phyloP scores from a whole-genome alignment of 225 moss, liverwort and hornwort species.

The Pleurozium schreberi region DNA sequence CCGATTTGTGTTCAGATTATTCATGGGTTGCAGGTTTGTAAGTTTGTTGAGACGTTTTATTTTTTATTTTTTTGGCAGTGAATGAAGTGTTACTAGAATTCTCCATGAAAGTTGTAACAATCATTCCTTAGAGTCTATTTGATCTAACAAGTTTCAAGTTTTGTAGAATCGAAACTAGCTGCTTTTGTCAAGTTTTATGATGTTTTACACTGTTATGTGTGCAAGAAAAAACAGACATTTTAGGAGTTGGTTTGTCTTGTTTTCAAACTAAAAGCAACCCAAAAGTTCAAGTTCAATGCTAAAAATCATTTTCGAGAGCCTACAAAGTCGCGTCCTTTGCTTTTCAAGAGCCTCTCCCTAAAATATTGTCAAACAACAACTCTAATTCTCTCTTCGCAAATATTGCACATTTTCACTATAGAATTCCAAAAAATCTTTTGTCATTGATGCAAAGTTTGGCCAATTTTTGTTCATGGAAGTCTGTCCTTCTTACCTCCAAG shows the following conservation, averaged over 20 bases:
- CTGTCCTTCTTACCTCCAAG: no score
- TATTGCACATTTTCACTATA: not conserved
- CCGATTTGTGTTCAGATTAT: constrained; percentile 20
- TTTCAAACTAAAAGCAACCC: not conserved
- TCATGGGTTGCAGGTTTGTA: constrained; percentile 7
- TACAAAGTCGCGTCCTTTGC: not conserved
- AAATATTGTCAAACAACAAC: no score
- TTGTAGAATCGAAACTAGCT: not conserved
- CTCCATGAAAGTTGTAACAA: not conserved
- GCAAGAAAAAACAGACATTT: not conserved
- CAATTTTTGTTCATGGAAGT: not conserved
- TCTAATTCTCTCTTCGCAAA: not conserved
- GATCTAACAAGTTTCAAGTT: not conserved
- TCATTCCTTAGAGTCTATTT: not conserved
- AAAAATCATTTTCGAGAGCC: not conserved
- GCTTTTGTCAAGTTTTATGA: not conserved
- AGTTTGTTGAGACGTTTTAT: not conserved
- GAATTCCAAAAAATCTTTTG: fast-evolving
- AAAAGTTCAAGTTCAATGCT: not conserved
- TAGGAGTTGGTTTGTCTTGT: not conserved
- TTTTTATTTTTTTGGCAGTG: not conserved
- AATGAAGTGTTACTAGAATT: not conserved
- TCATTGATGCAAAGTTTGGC: not conserved
- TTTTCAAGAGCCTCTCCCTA: not conserved
- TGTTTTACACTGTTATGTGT: not conserved